These are phyloP conservation scores for Fusarium nelsonii DNA, from an alignment of 2,329 filamentous ascomycete species.

Conservation along the genomic window DNA sequence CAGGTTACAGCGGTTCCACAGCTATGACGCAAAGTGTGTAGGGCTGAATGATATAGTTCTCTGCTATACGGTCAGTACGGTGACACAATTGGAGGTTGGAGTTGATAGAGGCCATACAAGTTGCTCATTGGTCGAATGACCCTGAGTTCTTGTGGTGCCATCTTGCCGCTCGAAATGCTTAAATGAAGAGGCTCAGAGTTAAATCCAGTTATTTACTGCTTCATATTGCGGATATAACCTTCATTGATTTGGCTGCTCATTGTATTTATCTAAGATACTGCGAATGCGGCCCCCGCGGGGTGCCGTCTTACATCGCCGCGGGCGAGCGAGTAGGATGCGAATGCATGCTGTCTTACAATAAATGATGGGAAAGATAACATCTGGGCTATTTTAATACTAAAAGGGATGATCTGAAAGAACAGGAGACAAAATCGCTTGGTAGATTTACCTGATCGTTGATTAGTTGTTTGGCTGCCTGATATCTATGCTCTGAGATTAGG, in stretches of 20 bases:
- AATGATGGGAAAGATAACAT: background rate
- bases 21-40: slow-evolving; percentile 36
- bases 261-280: slow-evolving; percentile 20
- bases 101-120: slow-evolving; percentile 22
- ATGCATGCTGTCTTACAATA: background rate
- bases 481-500: too few relatives aligned
- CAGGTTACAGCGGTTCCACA: slow-evolving; percentile 34
- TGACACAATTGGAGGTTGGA: background rate
- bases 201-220: background rate
- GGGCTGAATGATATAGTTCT: slow-evolving; percentile 35
- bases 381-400: background rate
- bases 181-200: background rate
- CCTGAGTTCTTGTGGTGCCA: slow-evolving; percentile 19
- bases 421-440: too few relatives aligned
- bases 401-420: too few relatives aligned
- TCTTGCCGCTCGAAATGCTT: background rate
- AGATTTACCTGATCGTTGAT: too few relatives aligned
- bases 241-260: background rate
- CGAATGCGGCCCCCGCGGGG: slow-evolving; percentile 31
- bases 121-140: slow-evolving; percentile 41
- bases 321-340: slow-evolving; percentile 19
- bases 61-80: slow-evolving; percentile 15
- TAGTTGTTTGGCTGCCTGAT: too few relatives aligned
- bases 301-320: slow-evolving; percentile 21
- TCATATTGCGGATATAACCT: background rate